A percentile compares a stretch with the other conserved stretches of the same genome.
phyloP scores from a whole-genome alignment of 1,139 yeast genomes.

The Suhomyces coccinellae region DNA sequence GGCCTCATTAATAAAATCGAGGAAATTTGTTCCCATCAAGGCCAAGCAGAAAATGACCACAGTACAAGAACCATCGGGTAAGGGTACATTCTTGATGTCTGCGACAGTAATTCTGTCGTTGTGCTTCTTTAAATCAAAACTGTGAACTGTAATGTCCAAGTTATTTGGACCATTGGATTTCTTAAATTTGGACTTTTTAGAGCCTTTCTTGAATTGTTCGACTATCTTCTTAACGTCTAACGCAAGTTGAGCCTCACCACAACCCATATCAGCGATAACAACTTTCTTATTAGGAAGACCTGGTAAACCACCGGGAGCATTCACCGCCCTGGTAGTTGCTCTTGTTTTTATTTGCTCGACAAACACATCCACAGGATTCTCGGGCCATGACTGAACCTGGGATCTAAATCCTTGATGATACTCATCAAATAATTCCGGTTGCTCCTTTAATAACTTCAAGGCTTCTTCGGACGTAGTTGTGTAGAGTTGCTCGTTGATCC shows the following conservation, averaged over 20 bases:
- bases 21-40: slow-evolving; percentile 94
- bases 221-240: slow-evolving; percentile 58
- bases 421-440: slow-evolving; percentile 88
- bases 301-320: slow-evolving; percentile 95
- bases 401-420: slow-evolving; percentile 94
- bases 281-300: slow-evolving; percentile 56
- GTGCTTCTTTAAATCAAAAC: slow-evolving; percentile 85
- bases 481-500: slow-evolving; percentile 95
- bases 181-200: slow-evolving; percentile 30
- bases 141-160: slow-evolving; percentile 67
- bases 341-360: slow-evolving; percentile 69
- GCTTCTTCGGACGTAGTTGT: slow-evolving; percentile 83
- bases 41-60: slow-evolving; percentile 91
- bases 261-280: slow-evolving; percentile 96
- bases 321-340: slow-evolving; percentile 60
- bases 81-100: slow-evolving; percentile 87
- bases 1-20: slow-evolving; percentile 90
- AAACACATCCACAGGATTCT: slow-evolving; percentile 90
- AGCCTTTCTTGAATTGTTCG: slow-evolving; percentile 31
- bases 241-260: slow-evolving; percentile 93
- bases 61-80: slow-evolving; percentile 73
- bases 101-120: slow-evolving; percentile 93
- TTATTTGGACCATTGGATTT: slow-evolving; percentile 24
- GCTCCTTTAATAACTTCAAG: slow-evolving; percentile 65
- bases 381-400: slow-evolving; percentile 97